phyloP scores from a whole-genome alignment of 169 alveolate genomes.

The Besnoitia besnoiti region DNA sequence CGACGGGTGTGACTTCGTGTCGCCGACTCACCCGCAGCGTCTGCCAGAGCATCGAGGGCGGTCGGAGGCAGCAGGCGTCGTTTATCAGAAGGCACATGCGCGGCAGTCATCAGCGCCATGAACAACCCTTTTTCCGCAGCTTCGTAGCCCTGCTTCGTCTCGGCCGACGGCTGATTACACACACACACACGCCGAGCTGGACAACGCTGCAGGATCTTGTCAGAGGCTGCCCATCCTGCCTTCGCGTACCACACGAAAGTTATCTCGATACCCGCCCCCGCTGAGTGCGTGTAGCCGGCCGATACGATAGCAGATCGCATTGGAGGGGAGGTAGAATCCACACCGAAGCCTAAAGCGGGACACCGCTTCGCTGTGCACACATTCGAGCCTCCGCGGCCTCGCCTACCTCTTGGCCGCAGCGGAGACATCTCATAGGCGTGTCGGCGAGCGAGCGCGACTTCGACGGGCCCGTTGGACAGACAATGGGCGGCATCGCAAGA shows the following conservation, averaged over 20 bases:
- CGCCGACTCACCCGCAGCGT: conserved; percentile 5
- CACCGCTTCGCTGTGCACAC: no score
- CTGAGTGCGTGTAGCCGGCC: no score
- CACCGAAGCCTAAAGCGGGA: no score
- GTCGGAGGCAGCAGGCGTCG: conserved; percentile 1
- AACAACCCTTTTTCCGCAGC: background rate
- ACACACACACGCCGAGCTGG: background rate
- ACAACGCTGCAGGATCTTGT: no score
- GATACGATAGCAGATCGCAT: no score
- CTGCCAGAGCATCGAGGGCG: conserved; percentile 7
- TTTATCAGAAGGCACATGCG: background rate
- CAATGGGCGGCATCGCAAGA: background rate
- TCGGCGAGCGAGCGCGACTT: background rate
- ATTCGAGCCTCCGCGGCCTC: background rate
- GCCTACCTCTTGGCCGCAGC: conserved; percentile 19
- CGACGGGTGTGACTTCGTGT: no score
- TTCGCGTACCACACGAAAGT: no score
- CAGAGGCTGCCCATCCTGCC: no score
- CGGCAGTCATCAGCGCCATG: background rate
- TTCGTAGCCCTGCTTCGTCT: background rate
- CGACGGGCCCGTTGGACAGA: conserved; percentile 32
- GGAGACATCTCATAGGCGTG: conserved; percentile 17
- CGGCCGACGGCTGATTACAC: background rate
- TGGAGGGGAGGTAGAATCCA: no score
- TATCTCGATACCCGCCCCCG: no score